Conservation (phyloP, 495 filamentous ascomycete genomes). For the Annulohypoxylon stygium region DNA sequence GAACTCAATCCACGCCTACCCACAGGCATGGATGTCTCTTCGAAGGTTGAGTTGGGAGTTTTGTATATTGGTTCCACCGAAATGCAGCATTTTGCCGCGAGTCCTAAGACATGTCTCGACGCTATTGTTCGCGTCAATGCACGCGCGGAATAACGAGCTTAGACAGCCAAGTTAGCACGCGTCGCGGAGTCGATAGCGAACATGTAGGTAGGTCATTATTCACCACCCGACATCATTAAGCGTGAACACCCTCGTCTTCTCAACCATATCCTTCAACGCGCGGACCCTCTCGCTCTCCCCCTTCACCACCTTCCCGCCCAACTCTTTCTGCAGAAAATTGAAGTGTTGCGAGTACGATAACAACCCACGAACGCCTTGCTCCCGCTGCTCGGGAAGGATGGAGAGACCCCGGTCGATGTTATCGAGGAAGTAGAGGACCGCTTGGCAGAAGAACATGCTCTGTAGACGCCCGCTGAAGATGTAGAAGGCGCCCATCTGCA, state of each 20-base stretch:
- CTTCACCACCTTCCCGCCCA: constrained; percentile 8
- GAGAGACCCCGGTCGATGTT: constrained; percentile 42
- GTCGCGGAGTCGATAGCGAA: neutral
- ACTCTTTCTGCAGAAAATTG: constrained; percentile 31
- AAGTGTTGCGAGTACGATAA: constrained; percentile 32
- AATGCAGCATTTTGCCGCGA: neutral
- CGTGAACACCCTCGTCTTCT: constrained; percentile 25
- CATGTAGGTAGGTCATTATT: neutral
- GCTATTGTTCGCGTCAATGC: neutral
- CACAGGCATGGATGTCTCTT: neutral
- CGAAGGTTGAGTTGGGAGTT: neutral
- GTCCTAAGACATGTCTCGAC: neutral
- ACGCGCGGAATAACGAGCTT: neutral
- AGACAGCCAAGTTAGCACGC: neutral
- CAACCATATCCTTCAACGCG: constrained; percentile 27
- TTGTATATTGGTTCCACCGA: neutral
- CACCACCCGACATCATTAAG: constrained; percentile 32
- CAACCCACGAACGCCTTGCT: constrained; percentile 15
- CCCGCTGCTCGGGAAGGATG: constrained; percentile 32
- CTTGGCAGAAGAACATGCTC: constrained; percentile 44
- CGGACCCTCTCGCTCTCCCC: constrained; percentile 21
- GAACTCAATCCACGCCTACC: neutral
- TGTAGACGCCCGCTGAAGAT: constrained; percentile 38
- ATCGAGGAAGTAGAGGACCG: constrained; percentile 39
- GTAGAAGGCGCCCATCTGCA: constrained; percentile 42